Evolutionary conservation across 2,329 filamentous ascomycete species (phyloP).

Genomic region (Fusarium verrucosum): DNA sequence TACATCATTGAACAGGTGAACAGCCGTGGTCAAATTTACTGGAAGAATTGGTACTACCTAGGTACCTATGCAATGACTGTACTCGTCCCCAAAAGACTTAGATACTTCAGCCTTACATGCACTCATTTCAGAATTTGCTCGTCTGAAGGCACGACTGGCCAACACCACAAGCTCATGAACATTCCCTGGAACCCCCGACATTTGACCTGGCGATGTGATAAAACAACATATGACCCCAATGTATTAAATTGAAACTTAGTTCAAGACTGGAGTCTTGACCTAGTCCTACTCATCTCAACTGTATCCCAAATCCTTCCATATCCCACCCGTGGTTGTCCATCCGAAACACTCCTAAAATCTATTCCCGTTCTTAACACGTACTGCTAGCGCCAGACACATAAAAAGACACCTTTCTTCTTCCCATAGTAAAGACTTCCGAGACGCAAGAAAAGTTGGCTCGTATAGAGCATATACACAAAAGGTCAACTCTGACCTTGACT

Average conservation of each 20-base stretch:
- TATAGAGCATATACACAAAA: background rate
- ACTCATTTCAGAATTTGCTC: background rate
- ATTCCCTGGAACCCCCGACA: background rate
- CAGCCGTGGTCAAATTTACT: background rate
- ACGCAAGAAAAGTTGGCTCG: conserved; percentile 1
- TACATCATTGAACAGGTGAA: background rate
- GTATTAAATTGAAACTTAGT: conserved; percentile 3
- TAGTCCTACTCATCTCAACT: background rate
- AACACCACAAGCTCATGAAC: background rate
- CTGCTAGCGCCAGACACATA: conserved; percentile 19
- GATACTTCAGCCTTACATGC: background rate
- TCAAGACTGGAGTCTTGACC: background rate
- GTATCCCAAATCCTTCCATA: background rate
- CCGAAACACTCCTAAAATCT: conserved; percentile 13
- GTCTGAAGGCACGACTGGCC: background rate
- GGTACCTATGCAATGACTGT: background rate
- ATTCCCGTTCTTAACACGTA: conserved; percentile 19
- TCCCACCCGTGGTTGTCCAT: background rate
- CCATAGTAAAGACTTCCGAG: conserved; percentile 16
- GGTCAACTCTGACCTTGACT: background rate
- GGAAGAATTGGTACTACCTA: too few relatives aligned
- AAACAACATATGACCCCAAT: background rate
- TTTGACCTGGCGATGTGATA: background rate
- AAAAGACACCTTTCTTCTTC: conserved; percentile 20
- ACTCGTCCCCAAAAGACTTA: too few relatives aligned